Base-by-base conservation (phyloP, 164 flowering plant genomes). In the Sedum album region DNA sequence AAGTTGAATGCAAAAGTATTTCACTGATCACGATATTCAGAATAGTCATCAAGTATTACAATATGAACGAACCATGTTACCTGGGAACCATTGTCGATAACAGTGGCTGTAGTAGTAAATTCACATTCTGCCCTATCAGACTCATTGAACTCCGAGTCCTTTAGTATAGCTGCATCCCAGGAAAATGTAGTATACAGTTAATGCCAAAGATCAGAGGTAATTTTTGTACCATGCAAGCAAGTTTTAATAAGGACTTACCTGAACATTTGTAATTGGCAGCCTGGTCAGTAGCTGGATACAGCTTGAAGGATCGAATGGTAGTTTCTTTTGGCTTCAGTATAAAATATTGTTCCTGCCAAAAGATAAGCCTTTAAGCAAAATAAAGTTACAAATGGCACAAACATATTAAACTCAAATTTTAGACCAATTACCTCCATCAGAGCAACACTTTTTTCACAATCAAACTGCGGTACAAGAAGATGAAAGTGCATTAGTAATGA, bases 51-150 rank as follows among this genome's bases (percentile, higher is more conserved):
- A 49, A 49, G 20, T 6, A 41, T 5, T 61, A 35, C 42, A 13
- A 30, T 48, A 33, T 6, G 1, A 14, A 35, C 36, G 41, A 61
- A 48, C 35, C 25, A 20, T 5, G 76, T 74, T 49, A 93, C 96
- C 95, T 87, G 90, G 48, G 96, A 69, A 66, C 97, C 97, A 79
- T 87, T 91, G 66, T 89, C 91, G 68, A 88, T 73, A 69, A 85
- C 71, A 41, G 97, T 93, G 46, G 93, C 85, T 66, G 89, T 89
- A 41, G 98, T 93, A 71, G 83, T 76, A 68, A 93, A 93, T 62
- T 93, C 96, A 74, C 98, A 93, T 76, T 88, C 91, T 20, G 97
- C 98, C 85, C 94, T 82, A 75, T 93, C 97, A 70, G 81, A 89
- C 85, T 93, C 94, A 69, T 53, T 81, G 66, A 85, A 93, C 76